Evolutionary conservation across 176 grass and related monocot species (phyloP), one percentile per base, ranked within the genome.

Genomic region (Rhynchospora tenuis): DNA sequence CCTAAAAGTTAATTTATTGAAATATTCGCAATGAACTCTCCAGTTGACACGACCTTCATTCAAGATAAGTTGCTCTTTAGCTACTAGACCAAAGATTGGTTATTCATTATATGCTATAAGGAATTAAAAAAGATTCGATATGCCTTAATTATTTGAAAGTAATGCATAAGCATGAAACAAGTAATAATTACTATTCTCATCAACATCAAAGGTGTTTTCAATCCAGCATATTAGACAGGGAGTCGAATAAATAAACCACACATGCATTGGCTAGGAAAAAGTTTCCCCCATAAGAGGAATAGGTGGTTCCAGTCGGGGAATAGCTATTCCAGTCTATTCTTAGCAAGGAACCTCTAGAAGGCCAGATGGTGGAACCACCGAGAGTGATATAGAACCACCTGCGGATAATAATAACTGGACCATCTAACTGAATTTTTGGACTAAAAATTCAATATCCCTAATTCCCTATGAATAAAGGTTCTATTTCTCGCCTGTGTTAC

Each of bases 351-450:
- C 22, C 50, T 16, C 1, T n/a, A 52, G 55, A 46, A 55, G 17
- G 19, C 22, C 29, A 10, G 22, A 14, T 28, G 26, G 46, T 55
- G 76, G 76, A 33, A 58, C 46, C 22, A 13, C 8, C 0, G 28
- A 58, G 6, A 42, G 60, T 51, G 38, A 82, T 82, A 45, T 62
- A 82, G 14, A 82, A 62, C 79, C 19, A 64, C 17, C 62, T 82
- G 43, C 10, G 48, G 15, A 58, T 12, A 45, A 64, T 76, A 6
- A 76, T 2, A 12, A 76, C 52, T 28, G 48, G 2, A 55, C 73
- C 48, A 55, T 52, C 23, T 55, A 52, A 76, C 48, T 27, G 4
- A 27, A 76, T 54, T 44, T 70, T 70, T 20, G 2, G 38, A 55
- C 5, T 55, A 54, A 29, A 26, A 27, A 12, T 12, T 28, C 7